phyloP scores from a whole-genome alignment of 169 alveolate species.

The Plasmodium coatneyi region DNA sequence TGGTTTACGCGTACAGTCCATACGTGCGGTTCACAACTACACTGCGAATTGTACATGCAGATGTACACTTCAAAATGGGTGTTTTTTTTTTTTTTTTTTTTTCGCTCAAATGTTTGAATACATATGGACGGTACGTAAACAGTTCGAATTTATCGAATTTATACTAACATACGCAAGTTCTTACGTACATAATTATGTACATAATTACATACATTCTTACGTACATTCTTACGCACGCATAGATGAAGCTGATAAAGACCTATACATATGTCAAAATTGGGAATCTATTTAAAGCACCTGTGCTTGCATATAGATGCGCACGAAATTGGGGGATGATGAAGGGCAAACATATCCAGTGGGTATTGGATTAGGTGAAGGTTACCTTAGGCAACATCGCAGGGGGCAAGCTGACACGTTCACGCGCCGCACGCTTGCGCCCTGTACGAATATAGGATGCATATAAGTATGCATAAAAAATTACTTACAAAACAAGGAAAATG shows the following conservation, averaged over 20 bases:
- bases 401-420: background rate
- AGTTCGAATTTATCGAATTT: background rate
- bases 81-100: background rate
- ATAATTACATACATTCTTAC: background rate
- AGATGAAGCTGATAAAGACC: background rate
- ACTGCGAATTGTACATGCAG: background rate
- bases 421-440: background rate
- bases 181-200: background rate
- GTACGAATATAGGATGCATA: background rate
- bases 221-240: background rate
- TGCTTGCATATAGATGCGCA: background rate
- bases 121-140: background rate
- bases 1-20: background rate
- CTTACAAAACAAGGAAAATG: constrained; percentile 2
- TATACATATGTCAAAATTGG: background rate
- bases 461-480: background rate
- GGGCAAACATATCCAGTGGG: constrained; percentile 1
- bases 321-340: background rate
- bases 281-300: constrained; percentile 1
- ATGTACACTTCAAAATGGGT: constrained; percentile 1
- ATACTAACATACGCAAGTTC: background rate
- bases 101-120: background rate
- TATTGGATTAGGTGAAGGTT: background rate
- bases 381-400: background rate
- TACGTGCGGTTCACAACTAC: background rate